Percentiles rank a stretch among this genome's conserved stretches.
Evolutionary conservation across 371 early-diverging fungal genomes (phyloP).

Genomic region (Mucor circinelloides): DNA sequence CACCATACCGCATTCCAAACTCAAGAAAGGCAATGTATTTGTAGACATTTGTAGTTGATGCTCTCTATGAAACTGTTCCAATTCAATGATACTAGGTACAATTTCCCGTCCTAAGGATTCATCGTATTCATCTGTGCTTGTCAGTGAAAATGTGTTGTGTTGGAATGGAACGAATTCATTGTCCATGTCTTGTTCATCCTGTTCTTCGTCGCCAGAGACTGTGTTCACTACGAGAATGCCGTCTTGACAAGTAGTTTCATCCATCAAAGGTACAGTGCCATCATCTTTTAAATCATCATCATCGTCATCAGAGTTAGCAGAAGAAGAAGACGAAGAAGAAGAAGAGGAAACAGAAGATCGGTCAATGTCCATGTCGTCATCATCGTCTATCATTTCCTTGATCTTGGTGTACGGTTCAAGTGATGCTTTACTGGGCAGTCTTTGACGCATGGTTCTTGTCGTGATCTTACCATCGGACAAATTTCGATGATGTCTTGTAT

Average conservation of each 20-base stretch:
- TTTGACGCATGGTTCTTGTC: slow-evolving; percentile 31
- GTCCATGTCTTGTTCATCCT: slow-evolving; percentile 2
- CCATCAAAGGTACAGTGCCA: background rate
- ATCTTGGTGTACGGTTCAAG: slow-evolving; percentile 65
- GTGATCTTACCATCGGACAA: slow-evolving; percentile 18
- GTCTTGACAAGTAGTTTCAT: background rate
- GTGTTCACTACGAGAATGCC: background rate
- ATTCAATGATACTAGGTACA: slow-evolving; percentile 31
- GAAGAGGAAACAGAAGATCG: background rate
- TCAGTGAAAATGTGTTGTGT: slow-evolving; percentile 53
- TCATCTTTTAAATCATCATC: slow-evolving; percentile 24
- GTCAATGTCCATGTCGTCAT: slow-evolving; percentile 19
- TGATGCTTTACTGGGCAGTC: slow-evolving; percentile 49
- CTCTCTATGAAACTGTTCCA: slow-evolving; percentile 27
- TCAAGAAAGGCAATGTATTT: slow-evolving; percentile 32
- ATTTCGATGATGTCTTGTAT: background rate
- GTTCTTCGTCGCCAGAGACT: slow-evolving; percentile 6
- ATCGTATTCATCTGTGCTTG: slow-evolving; percentile 65
- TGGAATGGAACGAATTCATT: slow-evolving; percentile 12
- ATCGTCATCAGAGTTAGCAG: slow-evolving; percentile 50
- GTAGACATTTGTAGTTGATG: slow-evolving; percentile 29
- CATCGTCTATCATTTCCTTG: slow-evolving; percentile 55
- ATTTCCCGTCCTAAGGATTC: slow-evolving; percentile 59
- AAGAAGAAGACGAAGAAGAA: slow-evolving; percentile 1
- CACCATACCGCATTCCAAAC: slow-evolving; percentile 29